A percentile compares a stretch with the other conserved stretches of the same genome.
Conservation (phyloP, 805 yeast genomes). For the Hanseniaspora occidentalis region DNA sequence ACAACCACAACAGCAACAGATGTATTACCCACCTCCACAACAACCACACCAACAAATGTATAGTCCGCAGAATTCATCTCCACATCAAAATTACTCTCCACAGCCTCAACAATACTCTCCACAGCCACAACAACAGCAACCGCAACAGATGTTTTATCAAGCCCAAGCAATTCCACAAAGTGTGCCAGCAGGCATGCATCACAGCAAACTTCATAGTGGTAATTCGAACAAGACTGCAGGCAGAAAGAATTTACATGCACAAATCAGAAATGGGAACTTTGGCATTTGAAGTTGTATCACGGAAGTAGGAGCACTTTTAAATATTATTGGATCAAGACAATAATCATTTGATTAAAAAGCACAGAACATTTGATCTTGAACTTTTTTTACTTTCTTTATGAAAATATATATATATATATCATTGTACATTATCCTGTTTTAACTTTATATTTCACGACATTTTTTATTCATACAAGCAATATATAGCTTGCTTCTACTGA, state of each 20-base stretch:
- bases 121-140: not conserved
- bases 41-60: not conserved
- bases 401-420: no score
- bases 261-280: conserved; percentile 6
- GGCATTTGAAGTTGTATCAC: conserved; percentile 3
- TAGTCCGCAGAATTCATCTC: not conserved
- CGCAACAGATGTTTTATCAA: not conserved
- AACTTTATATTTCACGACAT: no score
- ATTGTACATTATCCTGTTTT: no score
- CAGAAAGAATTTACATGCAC: conserved; percentile 5
- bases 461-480: no score
- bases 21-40: not conserved
- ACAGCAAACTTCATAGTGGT: not conserved
- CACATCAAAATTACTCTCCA: not conserved
- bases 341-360: no score
- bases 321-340: no score
- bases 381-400: no score
- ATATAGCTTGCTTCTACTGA: no score
- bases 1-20: not conserved
- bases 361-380: no score
- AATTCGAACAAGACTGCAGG: conserved; percentile 2
- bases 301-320: no score
- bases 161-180: not conserved
- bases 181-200: not conserved
- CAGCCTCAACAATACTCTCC: not conserved